Base-by-base conservation (phyloP, 108 stramenopile genomes). In the Cyclotella atomus region DNA sequence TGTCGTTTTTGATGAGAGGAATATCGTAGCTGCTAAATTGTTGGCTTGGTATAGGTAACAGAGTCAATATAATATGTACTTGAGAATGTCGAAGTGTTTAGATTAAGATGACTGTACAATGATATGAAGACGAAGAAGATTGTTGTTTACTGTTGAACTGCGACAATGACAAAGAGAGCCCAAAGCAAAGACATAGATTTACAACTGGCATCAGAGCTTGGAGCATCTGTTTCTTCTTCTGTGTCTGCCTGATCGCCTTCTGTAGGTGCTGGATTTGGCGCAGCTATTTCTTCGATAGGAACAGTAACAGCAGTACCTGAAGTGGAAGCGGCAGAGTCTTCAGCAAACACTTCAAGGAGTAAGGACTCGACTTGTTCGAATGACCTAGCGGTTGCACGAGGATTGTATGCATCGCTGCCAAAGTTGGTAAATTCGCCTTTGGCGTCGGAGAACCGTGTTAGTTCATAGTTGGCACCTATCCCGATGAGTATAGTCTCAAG, bases 381-480 rank as follows among this genome's bases (percentile, higher is more conserved):
- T 1, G 73, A 75, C n/a, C 73, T 32, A 2, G 23, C 54, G 55
- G 63, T 30, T 21, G 73, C 65, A 66, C 24, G 35, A 28, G 52
- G 14, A 55, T 74, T 55, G 65, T 74, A 74, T 25, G 43, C 50
- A 4, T 8, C 15, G 32, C 52, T 35, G 16, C 44, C 45, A 64
- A 64, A 74, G 29, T 67, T n/a, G 14, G 73, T 74, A 36, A 74
- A 74, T 0, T 17, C 35, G 2, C 30, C 35, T 19, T 54, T 17
- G 21, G 73, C 66, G 25, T 44, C 71, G 25, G 76, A 62, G 55
- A 78, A 85, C 27, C 84, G 50, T 15, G 76, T 65, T 56, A 85
- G 73, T 71, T 85, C 84, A 77, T 81, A 85, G 15, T 59, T 41
- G 1, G 81, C 76, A 56, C 67, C 70, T 19, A 66, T 73, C 1